Percentiles rank a stretch among this genome's conserved stretches.
These are phyloP conservation scores for Dactylellina cionopaga DNA, from an alignment of 2,329 filamentous ascomycete species.

Conservation along the genomic window DNA sequence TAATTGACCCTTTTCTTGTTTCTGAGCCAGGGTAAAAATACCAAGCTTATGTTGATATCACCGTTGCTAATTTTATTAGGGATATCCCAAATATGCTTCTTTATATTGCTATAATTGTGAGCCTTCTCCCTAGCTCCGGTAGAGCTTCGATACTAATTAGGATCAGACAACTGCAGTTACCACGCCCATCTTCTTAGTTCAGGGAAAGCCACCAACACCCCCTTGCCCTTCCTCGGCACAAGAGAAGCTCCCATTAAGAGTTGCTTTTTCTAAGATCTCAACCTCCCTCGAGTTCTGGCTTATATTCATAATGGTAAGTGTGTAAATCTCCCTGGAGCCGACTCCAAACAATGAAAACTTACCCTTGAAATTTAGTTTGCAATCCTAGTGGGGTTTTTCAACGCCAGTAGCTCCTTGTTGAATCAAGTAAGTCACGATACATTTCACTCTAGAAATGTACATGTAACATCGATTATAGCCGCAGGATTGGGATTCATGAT, in stretches of 20 bases:
- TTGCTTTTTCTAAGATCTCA: slow-evolving; percentile 11
- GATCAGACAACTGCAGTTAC: slow-evolving; percentile 33
- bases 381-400: slow-evolving; percentile 91
- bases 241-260: slow-evolving; percentile 37
- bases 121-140: slow-evolving; percentile 58
- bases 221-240: slow-evolving; percentile 46
- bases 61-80: slow-evolving; percentile 1
- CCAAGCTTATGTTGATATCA: neutral
- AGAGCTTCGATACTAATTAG: neutral
- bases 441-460: too few species aligned
- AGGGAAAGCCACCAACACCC: slow-evolving; percentile 29
- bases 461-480: too few species aligned
- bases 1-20: slow-evolving; percentile 83
- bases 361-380: slow-evolving; percentile 75
- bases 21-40: slow-evolving; percentile 62
- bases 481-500: too few species aligned
- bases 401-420: slow-evolving; percentile 84
- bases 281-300: slow-evolving; percentile 40
- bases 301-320: slow-evolving; percentile 38
- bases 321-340: neutral
- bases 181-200: slow-evolving; percentile 31
- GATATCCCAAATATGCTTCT: slow-evolving; percentile 85
- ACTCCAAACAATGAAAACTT: neutral
- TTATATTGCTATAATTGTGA: slow-evolving; percentile 82
- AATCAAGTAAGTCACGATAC: slow-evolving; percentile 70